Conservation (phyloP, 176 grass and related monocot genomes). For the Oryza glaberrima region DNA sequence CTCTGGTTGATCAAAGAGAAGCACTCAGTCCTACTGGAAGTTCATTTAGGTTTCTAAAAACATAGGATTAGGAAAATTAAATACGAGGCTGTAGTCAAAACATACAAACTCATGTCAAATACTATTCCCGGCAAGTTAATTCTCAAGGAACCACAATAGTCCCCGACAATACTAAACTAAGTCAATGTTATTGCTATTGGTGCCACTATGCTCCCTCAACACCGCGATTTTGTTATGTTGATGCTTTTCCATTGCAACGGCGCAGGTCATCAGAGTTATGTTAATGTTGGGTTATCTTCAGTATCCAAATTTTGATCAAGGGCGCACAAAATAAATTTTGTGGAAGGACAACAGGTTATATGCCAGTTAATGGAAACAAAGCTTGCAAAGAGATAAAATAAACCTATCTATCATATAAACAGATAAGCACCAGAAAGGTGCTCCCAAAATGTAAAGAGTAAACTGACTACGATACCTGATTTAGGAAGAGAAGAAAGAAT, state of each 20-base stretch:
- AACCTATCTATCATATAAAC: neutral
- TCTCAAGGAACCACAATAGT: too few relatives aligned
- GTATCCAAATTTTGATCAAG: neutral
- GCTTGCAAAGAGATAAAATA: neutral
- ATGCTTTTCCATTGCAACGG: neutral
- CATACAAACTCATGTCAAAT: neutral
- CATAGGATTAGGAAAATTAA: neutral
- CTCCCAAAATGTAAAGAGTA: neutral
- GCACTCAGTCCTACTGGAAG: neutral
- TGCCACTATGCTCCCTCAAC: too few relatives aligned
- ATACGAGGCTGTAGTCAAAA: neutral
- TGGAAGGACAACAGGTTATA: neutral
- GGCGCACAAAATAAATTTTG: neutral
- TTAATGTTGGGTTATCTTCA: neutral
- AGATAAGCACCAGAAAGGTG: neutral
- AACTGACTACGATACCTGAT: neutral
- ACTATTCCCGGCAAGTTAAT: too few relatives aligned
- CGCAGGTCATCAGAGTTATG: neutral
- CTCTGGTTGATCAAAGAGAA: neutral
- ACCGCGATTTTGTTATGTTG: neutral
- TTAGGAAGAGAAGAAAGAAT: neutral
- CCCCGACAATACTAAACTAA: too few relatives aligned
- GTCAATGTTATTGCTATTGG: too few relatives aligned
- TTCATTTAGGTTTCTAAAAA: neutral
- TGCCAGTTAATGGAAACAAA: neutral